A percentile compares a stretch with the other conserved stretches of the same genome.
Evolutionary conservation across 1,284 basidiomycete species (phyloP).

Genomic region (Puccinia coronata): DNA sequence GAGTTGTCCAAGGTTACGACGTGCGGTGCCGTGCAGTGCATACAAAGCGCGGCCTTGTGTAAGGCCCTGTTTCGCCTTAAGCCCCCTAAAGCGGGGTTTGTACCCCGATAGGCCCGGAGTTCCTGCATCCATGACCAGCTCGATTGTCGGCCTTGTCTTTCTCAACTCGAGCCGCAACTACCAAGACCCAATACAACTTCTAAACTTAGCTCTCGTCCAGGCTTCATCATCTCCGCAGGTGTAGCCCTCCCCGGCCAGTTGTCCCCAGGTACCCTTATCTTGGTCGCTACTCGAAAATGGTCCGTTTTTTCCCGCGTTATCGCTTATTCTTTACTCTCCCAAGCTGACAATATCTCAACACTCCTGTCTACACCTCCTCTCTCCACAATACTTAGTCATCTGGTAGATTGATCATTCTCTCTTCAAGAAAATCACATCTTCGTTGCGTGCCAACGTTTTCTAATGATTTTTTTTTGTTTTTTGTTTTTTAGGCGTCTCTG

Average conservation of each 20-base stretch:
- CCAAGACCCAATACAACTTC: background rate
- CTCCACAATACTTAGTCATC: background rate
- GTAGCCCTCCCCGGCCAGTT: conserved; percentile 8
- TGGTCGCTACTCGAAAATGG: conserved; percentile 6
- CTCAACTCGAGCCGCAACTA: background rate
- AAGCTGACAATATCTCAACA: background rate
- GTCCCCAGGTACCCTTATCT: background rate
- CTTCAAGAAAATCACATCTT: background rate
- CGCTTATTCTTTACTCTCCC: background rate
- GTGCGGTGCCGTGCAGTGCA: too few relatives aligned
- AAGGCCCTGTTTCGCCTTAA: too few relatives aligned
- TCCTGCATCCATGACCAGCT: background rate
- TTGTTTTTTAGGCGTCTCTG: conserved; percentile 73
- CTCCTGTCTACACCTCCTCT: background rate
- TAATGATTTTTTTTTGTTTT: conserved; percentile 54
- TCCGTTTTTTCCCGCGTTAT: background rate
- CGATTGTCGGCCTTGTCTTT: background rate
- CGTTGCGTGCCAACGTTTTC: background rate
- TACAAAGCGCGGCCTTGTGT: too few relatives aligned
- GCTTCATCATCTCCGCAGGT: background rate
- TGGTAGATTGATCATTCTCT: background rate
- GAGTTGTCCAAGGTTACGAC: too few relatives aligned
- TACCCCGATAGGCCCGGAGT: background rate
- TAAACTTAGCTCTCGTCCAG: background rate
- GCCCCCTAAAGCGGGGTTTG: background rate